Evolutionary conservation across 192 early-diverging fungal genomes (phyloP), one percentile per base, ranked within the genome.

Genomic region (Dissophora ornata): DNA sequence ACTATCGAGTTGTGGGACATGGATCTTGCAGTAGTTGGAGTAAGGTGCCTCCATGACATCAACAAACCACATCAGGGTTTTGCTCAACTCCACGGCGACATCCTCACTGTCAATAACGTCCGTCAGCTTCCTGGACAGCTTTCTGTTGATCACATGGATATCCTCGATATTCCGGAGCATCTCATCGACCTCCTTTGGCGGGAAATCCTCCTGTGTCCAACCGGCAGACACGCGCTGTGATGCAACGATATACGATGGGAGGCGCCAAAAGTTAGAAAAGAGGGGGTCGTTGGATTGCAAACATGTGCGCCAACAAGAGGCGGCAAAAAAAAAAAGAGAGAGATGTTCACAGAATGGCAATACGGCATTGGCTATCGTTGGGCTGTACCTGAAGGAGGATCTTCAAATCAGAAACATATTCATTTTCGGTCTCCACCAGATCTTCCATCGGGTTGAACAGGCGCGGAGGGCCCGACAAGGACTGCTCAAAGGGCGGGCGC

Each of bases 41-140:
- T 88, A 88, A 19, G 85, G 73, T 2, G 56, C 69, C 69, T 86
- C 87, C 79, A 88, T 82, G 48, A 81, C 78, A 55, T 88, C 71
- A 1, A 86, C 28, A 49, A 80, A 73, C 66, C 61, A 67, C 26
- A 67, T 57, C 15, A 71, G 53, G 7, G 40, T 36, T 11, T 44
- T 25, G 26, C 49, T 36, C 19, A 59, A 34, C 10, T 63, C 53
- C 13, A 22, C 32, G 24, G 11, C 54, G 1, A 22, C 21, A 28
- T 70, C 55, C 15, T 52, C 29, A 13, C 57, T 69, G 6, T 21
- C 53, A 47, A 36, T 13, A 0, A 79, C 47, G 1, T 74, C 45
- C 19, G 16, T 30, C 11, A 48, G 25, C 21, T 55, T 58, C 34
- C 44, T 60, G 38, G 64, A 69, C 45, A 88, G 81, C 36, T 80